Evolutionary conservation across 1,139 yeast species (phyloP).

Genomic region (Diutina sp.): DNA sequence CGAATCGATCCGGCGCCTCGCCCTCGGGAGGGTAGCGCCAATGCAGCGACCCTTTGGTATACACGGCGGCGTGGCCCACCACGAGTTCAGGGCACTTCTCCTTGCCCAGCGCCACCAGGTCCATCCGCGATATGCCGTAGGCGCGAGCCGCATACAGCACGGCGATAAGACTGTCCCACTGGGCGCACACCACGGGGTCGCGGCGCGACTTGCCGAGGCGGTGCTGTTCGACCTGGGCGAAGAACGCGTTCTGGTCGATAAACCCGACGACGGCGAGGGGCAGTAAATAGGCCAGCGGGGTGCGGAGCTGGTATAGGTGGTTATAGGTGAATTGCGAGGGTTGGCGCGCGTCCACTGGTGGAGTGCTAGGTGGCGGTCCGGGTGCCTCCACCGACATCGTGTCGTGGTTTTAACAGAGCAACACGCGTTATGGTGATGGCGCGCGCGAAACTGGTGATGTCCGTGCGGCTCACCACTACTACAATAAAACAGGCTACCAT

Average conservation of each 20-base stretch:
- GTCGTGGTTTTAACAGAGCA: too few species aligned
- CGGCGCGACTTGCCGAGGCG: slow-evolving; percentile 49
- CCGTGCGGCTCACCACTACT: not conserved
- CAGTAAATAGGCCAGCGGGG: slow-evolving; percentile 31
- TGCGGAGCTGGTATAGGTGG: not conserved
- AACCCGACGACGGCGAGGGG: slow-evolving; percentile 78
- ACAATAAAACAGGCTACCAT: too few species aligned
- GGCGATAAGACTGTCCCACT: slow-evolving; percentile 84
- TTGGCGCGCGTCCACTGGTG: not conserved
- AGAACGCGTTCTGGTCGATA: slow-evolving; percentile 87
- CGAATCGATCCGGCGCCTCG: slow-evolving; percentile 26
- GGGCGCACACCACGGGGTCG: slow-evolving; percentile 89
- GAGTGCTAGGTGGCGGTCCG: not conserved
- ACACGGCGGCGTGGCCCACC: slow-evolving; percentile 89
- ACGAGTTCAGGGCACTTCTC: slow-evolving; percentile 64
- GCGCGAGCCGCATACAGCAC: slow-evolving; percentile 82
- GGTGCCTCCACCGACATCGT: not conserved
- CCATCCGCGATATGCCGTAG: slow-evolving; percentile 73
- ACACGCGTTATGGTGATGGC: not conserved
- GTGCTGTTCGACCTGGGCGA: slow-evolving; percentile 86
- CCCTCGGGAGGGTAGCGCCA: slow-evolving; percentile 47
- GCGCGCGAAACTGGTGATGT: not conserved
- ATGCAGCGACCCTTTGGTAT: slow-evolving; percentile 68
- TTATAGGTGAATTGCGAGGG: not conserved
- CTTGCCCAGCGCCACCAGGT: slow-evolving; percentile 51